A percentile compares a stretch with the other conserved stretches of the same genome.
These are phyloP conservation scores for Vitis hybrid DNA, from an alignment of 177 flowering plant species.

Conservation along the genomic window DNA sequence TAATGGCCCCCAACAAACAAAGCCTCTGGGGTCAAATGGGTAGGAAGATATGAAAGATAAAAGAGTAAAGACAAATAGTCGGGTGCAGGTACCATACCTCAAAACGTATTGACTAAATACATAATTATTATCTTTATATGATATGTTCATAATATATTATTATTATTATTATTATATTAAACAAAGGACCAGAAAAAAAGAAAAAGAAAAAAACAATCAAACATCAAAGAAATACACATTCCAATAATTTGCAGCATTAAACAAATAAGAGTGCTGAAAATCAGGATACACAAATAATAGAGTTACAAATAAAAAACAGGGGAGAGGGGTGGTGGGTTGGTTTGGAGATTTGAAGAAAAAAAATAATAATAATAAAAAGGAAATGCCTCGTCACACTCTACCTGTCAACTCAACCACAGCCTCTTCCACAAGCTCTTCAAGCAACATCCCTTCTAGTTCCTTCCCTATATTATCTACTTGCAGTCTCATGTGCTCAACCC, in stretches of 20 bases:
- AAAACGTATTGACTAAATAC: no score
- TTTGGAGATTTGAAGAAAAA: neutral
- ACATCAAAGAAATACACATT: neutral
- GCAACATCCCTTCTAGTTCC: slow-evolving; percentile 63
- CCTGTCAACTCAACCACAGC: slow-evolving; percentile 59
- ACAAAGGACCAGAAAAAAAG: no score
- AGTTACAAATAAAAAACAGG: slow-evolving; percentile 11
- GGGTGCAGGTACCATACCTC: no score
- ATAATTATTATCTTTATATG: no score
- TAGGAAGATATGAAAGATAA: no score
- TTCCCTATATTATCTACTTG: slow-evolving; percentile 55
- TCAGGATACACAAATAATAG: slow-evolving; percentile 11
- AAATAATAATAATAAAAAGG: neutral
- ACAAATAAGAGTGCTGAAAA: slow-evolving; percentile 19
- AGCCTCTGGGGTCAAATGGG: no score
- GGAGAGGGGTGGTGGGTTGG: no score
- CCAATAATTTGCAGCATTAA: slow-evolving; percentile 18
- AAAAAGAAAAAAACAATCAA: no score
- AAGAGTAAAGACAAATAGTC: no score
- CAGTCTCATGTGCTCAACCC: slow-evolving; percentile 49
- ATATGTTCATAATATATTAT: no score
- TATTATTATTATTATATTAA: no score
- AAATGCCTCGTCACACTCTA: slow-evolving; percentile 20
- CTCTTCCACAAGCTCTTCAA: slow-evolving; percentile 80
- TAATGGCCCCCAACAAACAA: no score